Evolutionary conservation across 768 basidiomycete species (phyloP), one percentile per base, ranked within the genome.

Genomic region (Tylopilus felleus): DNA sequence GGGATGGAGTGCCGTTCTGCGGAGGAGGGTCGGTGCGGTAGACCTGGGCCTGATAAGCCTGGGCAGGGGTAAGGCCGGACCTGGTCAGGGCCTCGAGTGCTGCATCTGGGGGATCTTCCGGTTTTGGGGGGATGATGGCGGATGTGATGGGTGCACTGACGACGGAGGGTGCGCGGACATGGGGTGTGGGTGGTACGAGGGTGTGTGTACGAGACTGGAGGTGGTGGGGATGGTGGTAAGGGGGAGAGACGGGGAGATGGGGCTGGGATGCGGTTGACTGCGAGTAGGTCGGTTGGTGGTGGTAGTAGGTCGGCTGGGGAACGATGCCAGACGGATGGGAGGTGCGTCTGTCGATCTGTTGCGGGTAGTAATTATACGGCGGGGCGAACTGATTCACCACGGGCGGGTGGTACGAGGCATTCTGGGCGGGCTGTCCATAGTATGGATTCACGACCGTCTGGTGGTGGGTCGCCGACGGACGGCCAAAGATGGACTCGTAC

Each of bases 401-500:
- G 47, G 60, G 66, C 12, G 50, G 62, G 58, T 65, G 62, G 48
- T 63, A 60, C 31, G 56, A 45, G 27, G 23, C 51, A 45, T 52
- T 54, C 47, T 60, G 57, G 28, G 46, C 40, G 46, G 58, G 60
- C 46, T 67, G 62, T 8, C 38, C 57, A 44, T 56, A 56, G 62
- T 54, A 56, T 40, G 59, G 51, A 38, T 35, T 28, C 36, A 38
- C 51, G 41, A 29, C 47, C 16, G 62, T 54, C 53, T 73, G 72
- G 60, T 84, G 85, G 68, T 83, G 83, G 29, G 74, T 59, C 43
- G 77, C 73, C 47, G 82, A 81, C 48, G 89, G 86, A 23, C 90
- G 80, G 23, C 90, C 90, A 71, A 93, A 93, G 74, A 93, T 92
- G 65, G 85, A 82, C 71, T 92, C 88, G 75, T 91, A 93, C 43